Evolutionary conservation across 1,139 yeast species (phyloP), one percentile per base, ranked within the genome.

Genomic region (Saccharomyces hybrid): DNA sequence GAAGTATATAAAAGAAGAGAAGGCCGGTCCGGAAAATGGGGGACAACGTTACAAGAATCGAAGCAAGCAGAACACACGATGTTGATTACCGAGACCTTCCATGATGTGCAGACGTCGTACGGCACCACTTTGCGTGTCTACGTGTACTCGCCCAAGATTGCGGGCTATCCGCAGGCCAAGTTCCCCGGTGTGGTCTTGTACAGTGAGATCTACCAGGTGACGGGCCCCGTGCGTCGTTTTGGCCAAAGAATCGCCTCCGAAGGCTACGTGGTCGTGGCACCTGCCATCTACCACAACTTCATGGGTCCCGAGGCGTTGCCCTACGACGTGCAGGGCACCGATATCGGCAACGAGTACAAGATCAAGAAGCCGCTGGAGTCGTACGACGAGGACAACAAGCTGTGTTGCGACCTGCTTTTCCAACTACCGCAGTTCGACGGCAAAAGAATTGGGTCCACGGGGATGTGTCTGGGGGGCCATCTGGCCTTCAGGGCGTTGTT

Each of bases 401-500:
- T 86, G 57, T 77, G 88, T 27, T 76, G 86, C 62, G 89, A 85
- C 63, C 82, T 84, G 63, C 75, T 87, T 58, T 68, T 70, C 52
- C 66, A 78, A 2, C 74, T 86, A 58, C 74, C 78, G 1, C 84
- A 88, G 3, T 86, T 88, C 67, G 84, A 80, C 59, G 93, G 93
- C 47, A 60, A 59, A 48, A 80, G 77, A 58, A 78, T 86, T 60
- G 95, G 95, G 31, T 85, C 91, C 52, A 85, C 93, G 1, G 95
- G 95, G 26, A 87, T 87, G 91, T 87, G 95, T 67, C 79, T 87
- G 25, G 95, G 95, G 19, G 95, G 95, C 1, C 95, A 87, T 66
- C 74, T 86, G 64, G 93, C 95, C 1, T 85, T 80, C 70, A 77
- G 95, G 62, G 82, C 88, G 1, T 80, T 86, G 6, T 75, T 86